These are phyloP conservation scores for Colletotrichum euphorbiae DNA, from an alignment of 2,329 filamentous ascomycete genomes.

Conservation along the genomic window DNA sequence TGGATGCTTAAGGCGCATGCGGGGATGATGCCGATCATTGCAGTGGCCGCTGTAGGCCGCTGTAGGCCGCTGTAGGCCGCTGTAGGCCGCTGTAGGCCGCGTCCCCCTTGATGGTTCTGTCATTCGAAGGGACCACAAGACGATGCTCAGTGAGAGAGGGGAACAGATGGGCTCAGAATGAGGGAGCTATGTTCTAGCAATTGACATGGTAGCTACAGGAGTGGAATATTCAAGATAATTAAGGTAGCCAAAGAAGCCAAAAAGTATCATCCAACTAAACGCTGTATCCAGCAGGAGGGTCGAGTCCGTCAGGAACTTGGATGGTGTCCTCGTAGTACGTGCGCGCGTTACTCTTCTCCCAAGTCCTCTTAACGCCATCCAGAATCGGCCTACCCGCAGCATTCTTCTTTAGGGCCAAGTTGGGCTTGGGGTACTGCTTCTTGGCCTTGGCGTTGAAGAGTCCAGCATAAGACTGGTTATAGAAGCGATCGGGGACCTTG, in stretches of 20 bases:
- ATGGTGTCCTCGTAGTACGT: constrained; percentile 57
- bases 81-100: not conserved
- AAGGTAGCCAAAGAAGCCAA: not conserved
- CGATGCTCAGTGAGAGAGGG: not conserved
- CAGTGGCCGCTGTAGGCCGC: not conserved
- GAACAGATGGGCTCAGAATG: too few species aligned
- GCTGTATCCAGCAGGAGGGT: constrained; percentile 55
- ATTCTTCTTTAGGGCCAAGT: constrained; percentile 50
- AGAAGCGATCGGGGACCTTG: constrained; percentile 56
- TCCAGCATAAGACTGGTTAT: constrained; percentile 67
- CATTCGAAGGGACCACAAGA: not conserved
- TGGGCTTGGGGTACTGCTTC: constrained; percentile 55
- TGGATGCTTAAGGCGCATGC: not conserved
- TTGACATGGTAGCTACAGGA: not conserved
- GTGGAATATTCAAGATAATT: not conserved
- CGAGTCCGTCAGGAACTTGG: constrained; percentile 55
- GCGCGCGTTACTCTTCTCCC: constrained; percentile 51
- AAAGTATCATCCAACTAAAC: not conserved
- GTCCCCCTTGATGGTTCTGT: not conserved
- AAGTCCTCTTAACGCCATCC: constrained; percentile 52
- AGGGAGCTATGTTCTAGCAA: not conserved
- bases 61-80: too few species aligned
- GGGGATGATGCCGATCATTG: not conserved
- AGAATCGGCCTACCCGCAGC: constrained; percentile 51
- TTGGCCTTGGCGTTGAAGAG: constrained; percentile 53